Evolutionary conservation across 1,284 basidiomycete species (phyloP).

Genomic region (Pseudozyma pruni): DNA sequence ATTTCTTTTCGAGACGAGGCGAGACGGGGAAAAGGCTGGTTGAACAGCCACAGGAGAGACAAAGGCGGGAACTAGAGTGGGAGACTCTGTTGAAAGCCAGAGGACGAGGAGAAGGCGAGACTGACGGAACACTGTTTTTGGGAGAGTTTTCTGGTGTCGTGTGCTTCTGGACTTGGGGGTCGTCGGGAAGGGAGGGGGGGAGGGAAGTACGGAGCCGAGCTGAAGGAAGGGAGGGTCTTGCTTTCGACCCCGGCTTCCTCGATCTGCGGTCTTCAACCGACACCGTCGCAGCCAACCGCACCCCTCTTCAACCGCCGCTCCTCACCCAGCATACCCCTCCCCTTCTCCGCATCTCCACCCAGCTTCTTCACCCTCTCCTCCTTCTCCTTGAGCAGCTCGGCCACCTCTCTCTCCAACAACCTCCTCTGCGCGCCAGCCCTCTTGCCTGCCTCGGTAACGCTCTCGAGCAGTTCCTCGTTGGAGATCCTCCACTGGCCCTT

Average conservation of each 20-base stretch:
- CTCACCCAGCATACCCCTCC: conserved; percentile 47
- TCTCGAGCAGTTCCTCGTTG: conserved; percentile 40
- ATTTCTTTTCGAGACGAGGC: neutral
- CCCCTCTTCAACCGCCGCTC: conserved; percentile 42
- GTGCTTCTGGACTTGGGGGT: conserved; percentile 1
- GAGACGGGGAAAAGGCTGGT: conserved; percentile 7
- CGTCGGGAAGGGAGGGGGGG: neutral
- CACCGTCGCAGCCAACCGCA: conserved; percentile 58
- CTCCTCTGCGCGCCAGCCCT: conserved; percentile 48
- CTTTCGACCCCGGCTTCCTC: neutral
- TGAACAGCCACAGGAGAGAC: conserved; percentile 10
- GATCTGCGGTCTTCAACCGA: conserved; percentile 33
- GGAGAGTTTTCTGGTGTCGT: neutral
- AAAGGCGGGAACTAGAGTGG: neutral
- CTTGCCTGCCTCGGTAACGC: conserved; percentile 43
- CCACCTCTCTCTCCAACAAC: conserved; percentile 53
- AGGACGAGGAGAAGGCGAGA: neutral
- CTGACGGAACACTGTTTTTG: conserved; percentile 1
- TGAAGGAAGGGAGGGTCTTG: neutral
- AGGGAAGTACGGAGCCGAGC: neutral
- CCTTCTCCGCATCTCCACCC: conserved; percentile 45
- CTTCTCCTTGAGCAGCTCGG: conserved; percentile 46
- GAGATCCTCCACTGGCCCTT: conserved; percentile 19
- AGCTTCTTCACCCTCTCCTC: conserved; percentile 38
- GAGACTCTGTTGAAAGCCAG: conserved; percentile 10